These are phyloP conservation scores for Euclidium syriacum DNA, from an alignment of 345 rosid genomes.

Conservation along the genomic window DNA sequence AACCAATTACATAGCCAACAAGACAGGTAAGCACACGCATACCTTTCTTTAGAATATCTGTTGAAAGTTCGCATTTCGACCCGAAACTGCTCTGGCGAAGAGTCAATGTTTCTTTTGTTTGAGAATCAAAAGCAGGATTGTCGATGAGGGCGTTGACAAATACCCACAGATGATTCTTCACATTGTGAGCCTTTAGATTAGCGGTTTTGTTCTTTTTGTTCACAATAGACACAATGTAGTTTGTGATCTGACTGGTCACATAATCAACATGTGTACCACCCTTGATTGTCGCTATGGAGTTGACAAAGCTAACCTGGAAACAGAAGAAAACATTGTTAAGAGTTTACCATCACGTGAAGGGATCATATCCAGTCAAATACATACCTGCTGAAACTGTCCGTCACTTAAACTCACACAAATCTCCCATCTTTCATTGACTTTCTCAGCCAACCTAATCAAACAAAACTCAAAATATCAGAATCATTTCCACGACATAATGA, in stretches of 20 bases:
- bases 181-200: slow-evolving; percentile 73
- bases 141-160: slow-evolving; percentile 96
- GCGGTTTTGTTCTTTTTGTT: slow-evolving; percentile 78
- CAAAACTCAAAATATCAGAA: background rate
- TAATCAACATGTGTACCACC: slow-evolving; percentile 99
- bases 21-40: slow-evolving; percentile 8
- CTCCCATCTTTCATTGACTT: slow-evolving; percentile 89
- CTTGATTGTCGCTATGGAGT: slow-evolving; percentile 79
- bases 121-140: slow-evolving; percentile 99
- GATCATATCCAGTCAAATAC: background rate
- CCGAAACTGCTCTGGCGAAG: slow-evolving; percentile 97
- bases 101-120: slow-evolving; percentile 96
- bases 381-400: slow-evolving; percentile 97
- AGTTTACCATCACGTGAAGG: no score
- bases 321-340: background rate
- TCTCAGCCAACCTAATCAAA: slow-evolving; percentile 55
- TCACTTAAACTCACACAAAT: slow-evolving; percentile 74
- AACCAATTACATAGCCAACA: background rate
- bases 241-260: slow-evolving; percentile 80
- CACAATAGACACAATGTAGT: slow-evolving; percentile 57
- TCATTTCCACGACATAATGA: background rate
- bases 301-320: slow-evolving; percentile 89
- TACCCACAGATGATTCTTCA: slow-evolving; percentile 90
- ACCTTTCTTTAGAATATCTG: slow-evolving; percentile 87
- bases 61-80: slow-evolving; percentile 82